Evolutionary conservation across 306 rosid species (phyloP).

Genomic region (Dalbergia cochinchinensis): DNA sequence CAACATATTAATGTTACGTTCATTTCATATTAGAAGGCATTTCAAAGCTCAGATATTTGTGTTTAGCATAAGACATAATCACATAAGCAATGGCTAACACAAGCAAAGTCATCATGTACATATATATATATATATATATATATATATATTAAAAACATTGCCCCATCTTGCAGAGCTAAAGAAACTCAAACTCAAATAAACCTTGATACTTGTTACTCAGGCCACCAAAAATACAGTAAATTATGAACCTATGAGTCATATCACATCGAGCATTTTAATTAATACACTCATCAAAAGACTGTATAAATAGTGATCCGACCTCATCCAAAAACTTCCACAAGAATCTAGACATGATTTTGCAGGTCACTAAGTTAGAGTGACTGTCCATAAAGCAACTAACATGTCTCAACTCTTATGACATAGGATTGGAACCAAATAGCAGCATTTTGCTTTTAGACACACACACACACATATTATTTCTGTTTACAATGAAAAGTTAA

Average conservation of each 20-base stretch:
- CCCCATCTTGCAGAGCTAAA: slow-evolving; percentile 20
- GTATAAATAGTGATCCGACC: slow-evolving; percentile 14
- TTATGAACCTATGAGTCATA: slow-evolving; percentile 27
- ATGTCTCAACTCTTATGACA: slow-evolving; percentile 26
- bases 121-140: not conserved
- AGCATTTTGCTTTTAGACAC: not conserved
- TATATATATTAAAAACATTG: not conserved
- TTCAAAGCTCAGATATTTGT: slow-evolving; percentile 12
- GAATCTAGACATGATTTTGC: slow-evolving; percentile 15
- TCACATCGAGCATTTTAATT: slow-evolving; percentile 21
- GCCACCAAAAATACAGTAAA: slow-evolving; percentile 32
- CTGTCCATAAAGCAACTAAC: slow-evolving; percentile 9
- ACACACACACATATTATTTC: not conserved
- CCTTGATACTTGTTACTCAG: slow-evolving; percentile 7
- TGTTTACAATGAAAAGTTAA: slow-evolving; percentile 8
- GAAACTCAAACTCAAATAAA: slow-evolving; percentile 37
- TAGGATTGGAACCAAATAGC: slow-evolving; percentile 6
- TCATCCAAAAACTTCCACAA: slow-evolving; percentile 31
- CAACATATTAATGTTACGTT: not conserved
- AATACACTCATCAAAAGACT: slow-evolving; percentile 17
- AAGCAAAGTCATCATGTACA: slow-evolving; percentile 25
- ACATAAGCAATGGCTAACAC: slow-evolving; percentile 27
- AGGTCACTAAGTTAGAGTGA: slow-evolving; percentile 29
- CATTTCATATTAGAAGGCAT: slow-evolving; percentile 34
- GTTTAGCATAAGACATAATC: slow-evolving; percentile 1